Evolutionary conservation across 2,329 filamentous ascomycete genomes (phyloP), one percentile per base, ranked within the genome.

Genomic region (Alternaria sp.): DNA sequence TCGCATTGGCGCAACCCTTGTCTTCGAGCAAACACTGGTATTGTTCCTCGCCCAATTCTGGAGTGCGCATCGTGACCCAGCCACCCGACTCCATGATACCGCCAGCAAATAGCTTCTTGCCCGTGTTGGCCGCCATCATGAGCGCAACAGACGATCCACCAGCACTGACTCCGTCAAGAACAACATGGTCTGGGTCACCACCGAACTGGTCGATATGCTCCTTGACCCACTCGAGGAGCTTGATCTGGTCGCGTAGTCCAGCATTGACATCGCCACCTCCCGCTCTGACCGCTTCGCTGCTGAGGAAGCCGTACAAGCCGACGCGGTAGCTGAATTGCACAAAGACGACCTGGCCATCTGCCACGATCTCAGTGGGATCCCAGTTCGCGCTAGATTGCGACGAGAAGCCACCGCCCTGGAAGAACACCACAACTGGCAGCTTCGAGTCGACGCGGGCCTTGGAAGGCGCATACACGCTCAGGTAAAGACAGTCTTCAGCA

Each of bases 261-360:
- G 88, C 88, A 74, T 93, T 93, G 36, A 88, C 72, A 58, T 84
- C 85, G 3, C 86, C 84, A 5, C 78, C 65, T 56, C 62, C 64
- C 64, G 70, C 69, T 32, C 78, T 65, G 1, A 89, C 77, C 66
- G 89, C 84, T 16, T 84, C 79, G 56, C 87, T 82, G 2, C 87
- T 86, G 12, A 94, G 81, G 72, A 93, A 94, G 0, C 91, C 91
- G 66, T 88, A 93, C 0, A 86, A 84, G 0, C 91, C 91, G 11
- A 94, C 89, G 5, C 91, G 88, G 73, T 94, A 93, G 77, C 93
- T 93, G 78, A 92, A 85, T 9, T 84, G 89, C 2, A 94, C 89
- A 0, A 92, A 86, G 0, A 94, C 79, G 26, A 93, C 88, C 47
- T 86, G 82, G 58, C 85, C 79, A 38, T 83, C 81, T 18, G 86